Base-by-base conservation (phyloP, 805 yeast species). In the Lipomyces mesembrius region DNA sequence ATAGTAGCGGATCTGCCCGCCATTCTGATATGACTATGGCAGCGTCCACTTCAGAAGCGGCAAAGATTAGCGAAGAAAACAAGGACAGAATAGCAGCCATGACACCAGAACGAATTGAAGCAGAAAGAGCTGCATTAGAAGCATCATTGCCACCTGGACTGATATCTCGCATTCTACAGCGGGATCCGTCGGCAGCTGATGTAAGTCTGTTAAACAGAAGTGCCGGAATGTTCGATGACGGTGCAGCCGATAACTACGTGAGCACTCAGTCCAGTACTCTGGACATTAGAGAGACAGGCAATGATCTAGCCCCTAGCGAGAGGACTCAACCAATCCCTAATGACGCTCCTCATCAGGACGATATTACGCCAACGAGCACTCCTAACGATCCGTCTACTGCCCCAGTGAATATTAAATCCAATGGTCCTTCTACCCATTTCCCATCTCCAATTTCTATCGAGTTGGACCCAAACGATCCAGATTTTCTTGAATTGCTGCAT, bases 401-500 rank as follows among this genome's bases (percentile, higher is more conserved):
- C 3, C 22, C 22, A 11, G 8, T 43, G 9, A 2, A n/a, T 43
- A n/a, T 34, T 14, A 22, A 9, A 29, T 52, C 55, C 20, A 22
- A 22, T 17, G 17, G 35, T 20, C n/a, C 25, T 8, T 27, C 58
- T 14, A 53, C 57, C 4, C 70, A 65, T 57, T 64, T 62, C 63
- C 73, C 70, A 25, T 46, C 60, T n/a, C 68, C 64, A 5, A 14
- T 39, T 32, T 32, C 59, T 17, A 35, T 35, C 7, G 81, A 80
- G 1, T 71, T 88, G 43, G 92, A 90, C 71, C 77, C 91, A 5
- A 81, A 89, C 74, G 97, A 89, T 77, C 95, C 96, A 0, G 83
- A 88, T 11, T 93, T 93, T 76, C 84, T 87, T 71, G 87, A 87
- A 34, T 88, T 92, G 74, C 79, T 95, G 61, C 95, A 92, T 74